Base-by-base conservation (phyloP, 2,329 filamentous ascomycete genomes). In the Zalaria obscura region DNA sequence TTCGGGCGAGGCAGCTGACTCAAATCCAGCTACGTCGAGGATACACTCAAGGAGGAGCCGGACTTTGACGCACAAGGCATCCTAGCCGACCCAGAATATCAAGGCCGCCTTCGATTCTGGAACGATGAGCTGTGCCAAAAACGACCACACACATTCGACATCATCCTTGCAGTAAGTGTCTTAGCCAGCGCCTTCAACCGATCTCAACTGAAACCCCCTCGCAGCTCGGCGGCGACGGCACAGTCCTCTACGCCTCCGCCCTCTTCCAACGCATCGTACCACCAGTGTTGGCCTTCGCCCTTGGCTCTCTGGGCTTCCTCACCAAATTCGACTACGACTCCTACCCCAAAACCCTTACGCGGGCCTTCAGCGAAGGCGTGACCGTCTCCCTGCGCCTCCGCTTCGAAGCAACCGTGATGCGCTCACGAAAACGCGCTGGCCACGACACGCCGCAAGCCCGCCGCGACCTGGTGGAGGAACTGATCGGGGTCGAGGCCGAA, bases 351-450 rank as follows among this genome's bases (percentile, higher is more conserved):
- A 93, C 76, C 2, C 69, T 95, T 28, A 74, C 70, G 3, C 75
- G 70, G 36, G 79, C 83, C 0, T 91, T 95, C 50, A 69, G 67
- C 34, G 80, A 93, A 45, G 91, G 91, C 5, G 82, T 96, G 18
- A 91, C 83, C 0, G 84, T 96, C 11, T 93, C 84, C 52, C 63
- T 98, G 47, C 74, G 91, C 35, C 64, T 96, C 45, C 76, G 91
- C 33, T 95, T 98, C 53, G 91, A 96, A 63, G 88, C 83, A 27
- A 95, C 87, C 0, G 75, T 95, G 27, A 95, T 96, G 89, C 75
- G 89, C 49, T 82, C 80, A 45, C 74, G 77, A 54, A 65, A 59
- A 34, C 67, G 65, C 38, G 58, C 54, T 3, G 43, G 52, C 4
- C 47, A 59, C 48, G 42, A 59, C 55, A 47, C 52, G 5, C 43